Evolutionary conservation across 257 asterid species (phyloP).

Genomic region (Orobanche coerulescens): DNA sequence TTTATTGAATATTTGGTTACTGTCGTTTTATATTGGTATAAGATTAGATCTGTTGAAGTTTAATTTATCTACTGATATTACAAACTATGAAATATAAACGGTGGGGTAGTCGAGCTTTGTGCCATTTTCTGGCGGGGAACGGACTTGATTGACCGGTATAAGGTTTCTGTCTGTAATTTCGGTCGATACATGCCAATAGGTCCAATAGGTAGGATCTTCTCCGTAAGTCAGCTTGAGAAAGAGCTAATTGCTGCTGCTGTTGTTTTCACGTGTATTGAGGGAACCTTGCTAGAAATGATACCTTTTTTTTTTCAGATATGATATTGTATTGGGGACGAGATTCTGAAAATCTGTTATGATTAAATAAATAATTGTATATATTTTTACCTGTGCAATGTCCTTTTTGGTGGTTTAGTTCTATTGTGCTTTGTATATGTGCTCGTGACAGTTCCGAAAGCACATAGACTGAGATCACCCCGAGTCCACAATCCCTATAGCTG

Average conservation of each 20-base stretch:
- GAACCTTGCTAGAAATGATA: background rate
- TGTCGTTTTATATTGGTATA: background rate
- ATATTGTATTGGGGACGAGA: background rate
- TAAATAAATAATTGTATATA: background rate
- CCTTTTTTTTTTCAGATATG: background rate
- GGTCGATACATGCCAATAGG: no score
- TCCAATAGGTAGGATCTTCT: no score
- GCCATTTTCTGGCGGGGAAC: no score
- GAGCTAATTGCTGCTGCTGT: background rate
- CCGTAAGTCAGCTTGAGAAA: background rate
- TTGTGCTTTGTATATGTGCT: background rate
- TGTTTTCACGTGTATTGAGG: background rate
- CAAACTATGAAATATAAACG: background rate
- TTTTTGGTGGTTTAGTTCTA: background rate
- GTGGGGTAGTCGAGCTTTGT: no score
- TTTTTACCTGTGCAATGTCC: no score
- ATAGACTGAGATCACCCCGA: background rate
- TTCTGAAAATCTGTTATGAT: background rate
- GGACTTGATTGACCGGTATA: no score
- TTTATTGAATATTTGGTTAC: background rate
- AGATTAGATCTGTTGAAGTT: background rate
- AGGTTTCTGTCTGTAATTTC: no score
- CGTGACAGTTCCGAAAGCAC: background rate
- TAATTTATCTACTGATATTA: background rate
- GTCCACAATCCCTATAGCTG: no score